Conservation (phyloP, 2,329 filamentous ascomycete genomes). For the Neophaeococcomyces mojaviensis region DNA sequence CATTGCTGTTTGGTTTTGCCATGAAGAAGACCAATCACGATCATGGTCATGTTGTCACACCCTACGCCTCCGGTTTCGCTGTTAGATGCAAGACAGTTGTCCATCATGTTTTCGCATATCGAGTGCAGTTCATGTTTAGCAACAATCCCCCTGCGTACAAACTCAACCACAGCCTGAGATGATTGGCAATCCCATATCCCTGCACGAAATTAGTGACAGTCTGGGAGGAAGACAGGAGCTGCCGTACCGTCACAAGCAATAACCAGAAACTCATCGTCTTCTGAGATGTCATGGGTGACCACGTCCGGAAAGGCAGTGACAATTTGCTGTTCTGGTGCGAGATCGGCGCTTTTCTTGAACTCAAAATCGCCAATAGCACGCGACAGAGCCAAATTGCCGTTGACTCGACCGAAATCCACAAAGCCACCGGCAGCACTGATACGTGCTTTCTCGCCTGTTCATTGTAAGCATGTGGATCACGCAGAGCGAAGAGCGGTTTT, state of each 20-base stretch:
- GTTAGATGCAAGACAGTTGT: conserved; percentile 96
- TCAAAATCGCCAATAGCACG: conserved; percentile 98
- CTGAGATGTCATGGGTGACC: conserved; percentile 76
- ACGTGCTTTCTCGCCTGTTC: conserved; percentile 83
- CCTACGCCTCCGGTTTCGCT: conserved; percentile 96
- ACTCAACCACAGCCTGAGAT: conserved; percentile 93
- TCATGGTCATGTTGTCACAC: conserved; percentile 99
- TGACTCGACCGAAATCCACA: conserved; percentile 96
- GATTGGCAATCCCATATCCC: conserved; percentile 99
- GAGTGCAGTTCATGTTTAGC: conserved; percentile 90
- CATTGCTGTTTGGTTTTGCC: conserved; percentile 94
- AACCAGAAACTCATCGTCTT: conserved; percentile 93
- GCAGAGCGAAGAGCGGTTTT: conserved; percentile 6
- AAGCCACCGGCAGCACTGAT: conserved; percentile 95
- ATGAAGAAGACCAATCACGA: conserved; percentile 77
- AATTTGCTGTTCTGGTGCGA: conserved; percentile 96
- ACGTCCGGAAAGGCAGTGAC: conserved; percentile 96
- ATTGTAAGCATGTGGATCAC: conserved; percentile 14
- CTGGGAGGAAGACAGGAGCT: neutral
- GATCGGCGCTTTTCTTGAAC: conserved; percentile 97
- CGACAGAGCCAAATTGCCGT: conserved; percentile 93
- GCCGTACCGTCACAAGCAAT: conserved; percentile 80
- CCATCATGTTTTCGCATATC: conserved; percentile 99
- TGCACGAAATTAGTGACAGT: conserved; percentile 33
- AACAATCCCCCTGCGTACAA: conserved; percentile 90